phyloP scores from a whole-genome alignment of 148 eudicot genomes.

The Persicaria maculosa region DNA sequence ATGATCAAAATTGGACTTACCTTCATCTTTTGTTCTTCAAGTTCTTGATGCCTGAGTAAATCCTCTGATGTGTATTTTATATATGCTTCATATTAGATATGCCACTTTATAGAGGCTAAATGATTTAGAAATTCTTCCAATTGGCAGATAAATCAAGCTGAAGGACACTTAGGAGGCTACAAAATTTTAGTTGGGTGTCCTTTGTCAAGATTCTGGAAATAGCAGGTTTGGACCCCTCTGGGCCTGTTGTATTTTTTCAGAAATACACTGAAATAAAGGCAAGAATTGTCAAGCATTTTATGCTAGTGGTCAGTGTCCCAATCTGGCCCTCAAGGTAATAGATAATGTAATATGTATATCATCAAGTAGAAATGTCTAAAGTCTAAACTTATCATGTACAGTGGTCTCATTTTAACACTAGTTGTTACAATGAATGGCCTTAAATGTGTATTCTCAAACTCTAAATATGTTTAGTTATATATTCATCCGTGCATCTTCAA shows the following conservation, averaged over 20 bases:
- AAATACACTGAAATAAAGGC: neutral
- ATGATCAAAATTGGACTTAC: conserved; percentile 22
- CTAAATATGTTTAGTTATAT: neutral
- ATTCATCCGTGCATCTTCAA: neutral
- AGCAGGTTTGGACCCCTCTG: conserved; percentile 35
- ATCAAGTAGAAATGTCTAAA: neutral
- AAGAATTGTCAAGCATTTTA: neutral
- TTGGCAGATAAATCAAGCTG: conserved; percentile 21
- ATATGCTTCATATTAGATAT: conserved; percentile 1
- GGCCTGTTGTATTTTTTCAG: conserved; percentile 14
- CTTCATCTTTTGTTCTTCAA: conserved; percentile 47
- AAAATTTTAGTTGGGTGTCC: conserved; percentile 27
- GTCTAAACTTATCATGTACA: neutral
- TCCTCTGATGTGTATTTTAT: conserved; percentile 20
- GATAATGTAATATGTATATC: neutral
- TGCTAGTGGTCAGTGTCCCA: neutral
- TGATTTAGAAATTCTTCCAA: conserved; percentile 11
- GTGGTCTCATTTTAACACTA: neutral
- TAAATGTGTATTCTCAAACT: neutral
- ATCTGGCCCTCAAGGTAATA: neutral
- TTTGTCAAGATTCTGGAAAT: conserved; percentile 15
- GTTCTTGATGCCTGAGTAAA: conserved; percentile 24
- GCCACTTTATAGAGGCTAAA: conserved; percentile 14
- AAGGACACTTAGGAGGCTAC: conserved; percentile 43
- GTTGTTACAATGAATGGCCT: neutral